Evolutionary conservation across 1,139 yeast genomes (phyloP).

Genomic region (Geotrichum bryndzae): DNA sequence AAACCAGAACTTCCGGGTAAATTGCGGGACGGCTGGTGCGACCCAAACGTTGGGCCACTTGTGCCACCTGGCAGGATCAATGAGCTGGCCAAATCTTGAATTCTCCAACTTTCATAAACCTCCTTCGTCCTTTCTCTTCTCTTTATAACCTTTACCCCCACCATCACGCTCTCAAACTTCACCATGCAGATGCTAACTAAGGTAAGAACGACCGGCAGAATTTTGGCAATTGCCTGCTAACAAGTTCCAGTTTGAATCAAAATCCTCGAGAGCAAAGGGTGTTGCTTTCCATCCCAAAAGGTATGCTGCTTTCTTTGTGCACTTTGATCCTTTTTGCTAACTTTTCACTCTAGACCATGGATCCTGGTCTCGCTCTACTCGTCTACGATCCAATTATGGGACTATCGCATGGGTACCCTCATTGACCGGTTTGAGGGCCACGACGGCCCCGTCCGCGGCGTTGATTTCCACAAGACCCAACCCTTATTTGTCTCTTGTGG

Average conservation of each 20-base stretch:
- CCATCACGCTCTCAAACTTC: slow-evolving; percentile 13
- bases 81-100: not conserved
- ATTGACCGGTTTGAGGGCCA: slow-evolving; percentile 97
- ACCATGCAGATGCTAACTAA: slow-evolving; percentile 94
- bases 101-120: not conserved
- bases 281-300: slow-evolving; percentile 95
- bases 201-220: slow-evolving; percentile 35
- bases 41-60: slow-evolving; percentile 3
- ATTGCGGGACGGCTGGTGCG: not conserved
- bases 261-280: slow-evolving; percentile 97
- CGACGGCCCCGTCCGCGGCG: slow-evolving; percentile 95
- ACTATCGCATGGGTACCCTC: slow-evolving; percentile 97
- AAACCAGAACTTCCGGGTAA: slow-evolving; percentile 2
- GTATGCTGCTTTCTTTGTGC: slow-evolving; percentile 27
- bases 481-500: slow-evolving; percentile 96
- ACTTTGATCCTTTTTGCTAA: not conserved
- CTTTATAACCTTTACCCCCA: not conserved
- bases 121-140: not conserved
- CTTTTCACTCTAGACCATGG: slow-evolving; percentile 68
- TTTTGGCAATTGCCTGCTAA: not conserved
- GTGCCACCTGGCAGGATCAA: not conserved
- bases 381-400: slow-evolving; percentile 96
- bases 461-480: slow-evolving; percentile 95
- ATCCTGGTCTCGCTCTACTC: slow-evolving; percentile 89
- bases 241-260: slow-evolving; percentile 72